Evolutionary conservation across 2,329 filamentous ascomycete species (phyloP), one percentile per base, ranked within the genome.

Genomic region (Phoma sp.): DNA sequence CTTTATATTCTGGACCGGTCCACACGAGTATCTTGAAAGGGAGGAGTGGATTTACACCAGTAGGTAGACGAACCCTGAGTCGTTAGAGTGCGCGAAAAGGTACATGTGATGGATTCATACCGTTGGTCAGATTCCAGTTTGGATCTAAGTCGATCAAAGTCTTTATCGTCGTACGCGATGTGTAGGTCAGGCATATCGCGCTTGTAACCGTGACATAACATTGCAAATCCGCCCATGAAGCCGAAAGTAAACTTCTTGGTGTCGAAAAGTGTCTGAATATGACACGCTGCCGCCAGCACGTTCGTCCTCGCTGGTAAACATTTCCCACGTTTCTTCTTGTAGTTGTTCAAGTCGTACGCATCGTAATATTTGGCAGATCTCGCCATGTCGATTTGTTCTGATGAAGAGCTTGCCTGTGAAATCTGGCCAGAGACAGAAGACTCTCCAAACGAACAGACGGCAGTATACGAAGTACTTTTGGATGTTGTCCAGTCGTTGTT

Each of bases 81-180:
- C 1, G 45, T 72, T 38, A 74, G 64, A n/a, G 31, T 1, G 25
- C 29, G 17, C 4, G 9, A 27, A 19, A 12, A 21, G 6, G 10
- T 4, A 12, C 29, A 13, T 6, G 19, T 22, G 3, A 1, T 7
- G 6, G 24, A 24, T 33, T 21, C 60, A 43, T 71, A 70, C 71
- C 72, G 61, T 36, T 47, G 61, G 27, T 74, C 69, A 12, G 49
- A 43, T 25, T 69, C 67, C 8, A 74, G 53, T 46, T 72, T 72
- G 6, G 51, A 38, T 35, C 63, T 70, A 8, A 74, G 63, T 7
- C 64, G 64, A 19, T 60, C 51, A 36, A 65, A 74, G 24, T 74
- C 69, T 43, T 56, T 64, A 32, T 68, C 68, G 32, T 74, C 71
- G 38, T 74, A 74, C 1, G 69, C 71, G 29, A 74, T 67, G 27